A percentile compares a stretch with the other conserved stretches of the same genome.
These are phyloP conservation scores for Boletus speciosus DNA, from an alignment of 768 basidiomycete species.

Conservation along the genomic window DNA sequence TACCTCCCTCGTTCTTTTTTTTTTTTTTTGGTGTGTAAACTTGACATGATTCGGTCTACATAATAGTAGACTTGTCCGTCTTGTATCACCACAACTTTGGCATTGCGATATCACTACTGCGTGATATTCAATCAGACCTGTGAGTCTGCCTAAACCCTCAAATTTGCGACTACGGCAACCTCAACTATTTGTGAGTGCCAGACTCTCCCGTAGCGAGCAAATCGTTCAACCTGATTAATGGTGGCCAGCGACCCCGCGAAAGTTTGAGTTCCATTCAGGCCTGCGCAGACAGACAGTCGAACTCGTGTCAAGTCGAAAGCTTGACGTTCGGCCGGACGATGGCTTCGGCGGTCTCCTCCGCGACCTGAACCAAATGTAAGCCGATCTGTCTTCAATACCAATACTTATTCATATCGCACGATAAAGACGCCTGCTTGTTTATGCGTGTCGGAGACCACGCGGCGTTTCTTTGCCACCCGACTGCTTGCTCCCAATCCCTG, in stretches of 20 bases:
- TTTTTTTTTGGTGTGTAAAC: conserved; percentile 2
- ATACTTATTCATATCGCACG: too few relatives aligned
- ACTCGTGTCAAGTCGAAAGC: neutral
- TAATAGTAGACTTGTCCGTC: conserved; percentile 12
- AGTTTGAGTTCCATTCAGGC: neutral
- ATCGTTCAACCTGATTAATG: neutral
- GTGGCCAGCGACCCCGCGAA: neutral
- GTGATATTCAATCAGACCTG: neutral
- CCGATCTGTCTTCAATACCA: too few relatives aligned
- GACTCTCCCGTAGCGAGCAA: neutral
- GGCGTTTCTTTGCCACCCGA: neutral
- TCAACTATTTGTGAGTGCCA: neutral
- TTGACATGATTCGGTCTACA: conserved; percentile 4
- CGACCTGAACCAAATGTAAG: too few relatives aligned
- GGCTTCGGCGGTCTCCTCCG: too few relatives aligned
- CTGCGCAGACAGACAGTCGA: neutral
- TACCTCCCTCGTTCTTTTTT: conserved; percentile 5
- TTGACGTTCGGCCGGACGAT: too few relatives aligned
- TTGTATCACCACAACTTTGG: conserved; percentile 11
- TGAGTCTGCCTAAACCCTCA: neutral
- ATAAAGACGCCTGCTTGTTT: too few relatives aligned
- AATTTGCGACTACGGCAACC: neutral
- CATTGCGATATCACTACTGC: neutral
- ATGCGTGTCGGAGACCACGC: neutral
- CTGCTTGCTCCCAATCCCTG: neutral